Conservation (phyloP, 257 asterid species). For the Nicotiana undulata region DNA sequence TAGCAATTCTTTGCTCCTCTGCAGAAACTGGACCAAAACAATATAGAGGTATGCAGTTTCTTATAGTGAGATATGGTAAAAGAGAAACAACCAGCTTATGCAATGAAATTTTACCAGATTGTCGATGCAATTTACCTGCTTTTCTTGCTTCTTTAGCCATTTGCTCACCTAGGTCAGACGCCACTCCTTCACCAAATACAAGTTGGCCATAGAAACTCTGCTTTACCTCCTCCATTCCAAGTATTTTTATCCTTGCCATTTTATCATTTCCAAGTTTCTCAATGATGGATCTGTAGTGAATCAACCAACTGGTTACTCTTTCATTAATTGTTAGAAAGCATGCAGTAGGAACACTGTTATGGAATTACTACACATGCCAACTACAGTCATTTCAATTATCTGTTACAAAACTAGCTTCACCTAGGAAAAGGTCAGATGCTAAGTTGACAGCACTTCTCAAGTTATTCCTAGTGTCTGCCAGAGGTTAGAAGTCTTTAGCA, state of each 20-base stretch:
- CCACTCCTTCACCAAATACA: slow-evolving; percentile 66
- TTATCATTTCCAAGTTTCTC: slow-evolving; percentile 74
- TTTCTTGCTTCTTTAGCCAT: slow-evolving; percentile 72
- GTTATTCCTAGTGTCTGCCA: neutral
- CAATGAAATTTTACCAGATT: neutral
- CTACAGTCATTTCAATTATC: neutral
- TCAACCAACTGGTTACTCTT: neutral
- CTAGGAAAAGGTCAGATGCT: neutral
- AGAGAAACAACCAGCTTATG: neutral
- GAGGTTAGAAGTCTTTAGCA: too few species aligned
- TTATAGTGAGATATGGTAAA: neutral
- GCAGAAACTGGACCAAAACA: slow-evolving; percentile 57
- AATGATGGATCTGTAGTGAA: slow-evolving; percentile 45
- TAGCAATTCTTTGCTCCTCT: slow-evolving; percentile 76
- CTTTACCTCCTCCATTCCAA: slow-evolving; percentile 69
- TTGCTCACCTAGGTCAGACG: slow-evolving; percentile 76
- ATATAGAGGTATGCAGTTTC: neutral
- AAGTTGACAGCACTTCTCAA: neutral
- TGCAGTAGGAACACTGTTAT: neutral
- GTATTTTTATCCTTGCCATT: slow-evolving; percentile 46
- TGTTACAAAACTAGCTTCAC: neutral
- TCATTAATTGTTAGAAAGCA: neutral
- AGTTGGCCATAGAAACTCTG: slow-evolving; percentile 79
- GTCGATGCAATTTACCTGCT: slow-evolving; percentile 50
- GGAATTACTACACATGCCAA: neutral